Evolutionary conservation across 768 basidiomycete species (phyloP), one percentile per base, ranked within the genome.

Genomic region (Podaxis mareebaensis): DNA sequence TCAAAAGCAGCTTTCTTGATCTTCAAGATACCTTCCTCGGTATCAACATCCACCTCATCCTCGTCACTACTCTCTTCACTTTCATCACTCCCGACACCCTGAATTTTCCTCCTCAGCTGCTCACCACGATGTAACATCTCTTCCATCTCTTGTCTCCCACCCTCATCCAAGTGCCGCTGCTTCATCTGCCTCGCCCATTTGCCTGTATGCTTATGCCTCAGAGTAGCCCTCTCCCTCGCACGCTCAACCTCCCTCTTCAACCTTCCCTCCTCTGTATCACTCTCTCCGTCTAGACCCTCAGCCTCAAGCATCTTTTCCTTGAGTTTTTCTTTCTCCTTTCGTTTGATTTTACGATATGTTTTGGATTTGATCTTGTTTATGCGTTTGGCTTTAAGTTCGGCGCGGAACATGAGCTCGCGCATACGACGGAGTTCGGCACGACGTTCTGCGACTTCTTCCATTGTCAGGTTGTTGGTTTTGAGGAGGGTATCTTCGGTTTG

Each of bases 321-420:
- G 15, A 89, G 75, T 65, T 85, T 86, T 63, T 88, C 91, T 52
- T 83, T 83, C 70, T 90, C 85, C 71, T 91, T 95, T 73, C 92
- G 84, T 70, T 88, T 88, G 53, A 98, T 81, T 67, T 90, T 89
- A 30, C 95, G 83, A 72, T 95, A 99, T 2, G 93, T 87, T 77
- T 95, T 96, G 73, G 91, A 93, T 80, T 99, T 99, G 77, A 99
- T 99, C 78, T 96, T 98, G 22, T 90, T 86, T 17, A 96, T 81
- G 17, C 96, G 86, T 71, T 91, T 91, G 17, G 95, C 92, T 73
- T 96, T 95, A 39, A 85, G 79, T 68, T 98, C 96, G 0, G 94
- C 94, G 4, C 96, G 88, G 77, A 96, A 97, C 80, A 95, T 90
- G 44, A 98, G 82, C 68, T 97, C 96, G 20, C 96, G 90, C 85